Conservation (phyloP, 495 filamentous ascomycete genomes). For the Evernia prunastri region DNA sequence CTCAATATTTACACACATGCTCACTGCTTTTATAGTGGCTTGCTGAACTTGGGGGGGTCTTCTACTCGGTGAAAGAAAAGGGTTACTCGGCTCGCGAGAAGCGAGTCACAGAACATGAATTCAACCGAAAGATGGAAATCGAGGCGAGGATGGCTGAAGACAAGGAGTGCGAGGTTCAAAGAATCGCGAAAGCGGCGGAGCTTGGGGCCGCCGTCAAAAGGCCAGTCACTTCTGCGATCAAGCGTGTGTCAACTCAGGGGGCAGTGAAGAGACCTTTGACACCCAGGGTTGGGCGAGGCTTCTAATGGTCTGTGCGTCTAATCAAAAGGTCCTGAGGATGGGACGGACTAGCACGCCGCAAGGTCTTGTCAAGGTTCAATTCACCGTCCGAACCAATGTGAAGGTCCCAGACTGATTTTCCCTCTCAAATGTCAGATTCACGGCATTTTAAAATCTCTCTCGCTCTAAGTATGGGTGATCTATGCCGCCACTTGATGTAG, state of each 20-base stretch:
- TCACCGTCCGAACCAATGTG: neutral
- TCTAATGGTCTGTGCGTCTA: conserved; percentile 16
- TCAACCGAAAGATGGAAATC: conserved; percentile 92
- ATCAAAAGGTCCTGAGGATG: neutral
- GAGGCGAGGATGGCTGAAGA: conserved; percentile 90
- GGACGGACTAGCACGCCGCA: neutral
- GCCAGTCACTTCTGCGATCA: conserved; percentile 23
- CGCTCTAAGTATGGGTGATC: neutral
- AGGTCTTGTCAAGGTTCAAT: neutral
- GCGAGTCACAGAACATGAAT: conserved; percentile 85
- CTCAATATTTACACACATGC: neutral
- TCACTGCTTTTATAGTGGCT: conserved; percentile 57
- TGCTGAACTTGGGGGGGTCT: conserved; percentile 95
- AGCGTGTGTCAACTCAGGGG: conserved; percentile 30
- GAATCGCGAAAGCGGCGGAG: conserved; percentile 22
- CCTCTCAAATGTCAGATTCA: too few relatives aligned
- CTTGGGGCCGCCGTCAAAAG: conserved; percentile 13
- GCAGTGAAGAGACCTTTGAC: conserved; percentile 35
- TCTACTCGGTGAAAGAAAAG: conserved; percentile 97
- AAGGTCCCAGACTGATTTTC: neutral
- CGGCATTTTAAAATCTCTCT: too few relatives aligned
- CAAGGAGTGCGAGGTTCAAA: conserved; percentile 49
- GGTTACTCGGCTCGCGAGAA: conserved; percentile 87
- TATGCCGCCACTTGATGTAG: neutral
- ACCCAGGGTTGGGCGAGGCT: conserved; percentile 31